These are phyloP conservation scores for Neolentinus lepideus DNA, from an alignment of 1,284 basidiomycete species.

Conservation along the genomic window DNA sequence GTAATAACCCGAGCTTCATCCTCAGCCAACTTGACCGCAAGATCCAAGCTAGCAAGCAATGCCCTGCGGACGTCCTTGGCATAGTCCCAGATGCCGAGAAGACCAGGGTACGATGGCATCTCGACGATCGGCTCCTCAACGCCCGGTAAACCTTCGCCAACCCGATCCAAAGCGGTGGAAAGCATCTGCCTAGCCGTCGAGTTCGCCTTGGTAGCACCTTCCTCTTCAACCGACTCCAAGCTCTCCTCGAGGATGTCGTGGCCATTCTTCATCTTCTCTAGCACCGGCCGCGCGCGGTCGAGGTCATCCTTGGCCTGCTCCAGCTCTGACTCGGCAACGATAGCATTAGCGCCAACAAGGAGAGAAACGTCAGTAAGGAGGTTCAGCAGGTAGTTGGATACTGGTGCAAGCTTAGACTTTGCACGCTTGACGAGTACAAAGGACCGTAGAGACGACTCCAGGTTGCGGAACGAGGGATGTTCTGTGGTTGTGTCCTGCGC, in stretches of 20 bases:
- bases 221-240: constrained; percentile 80
- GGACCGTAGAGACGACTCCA: constrained; percentile 89
- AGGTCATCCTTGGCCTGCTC: constrained; percentile 71
- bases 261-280: constrained; percentile 81
- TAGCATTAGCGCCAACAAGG: constrained; percentile 81
- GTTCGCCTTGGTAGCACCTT: constrained; percentile 51
- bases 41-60: constrained; percentile 79
- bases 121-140: constrained; percentile 38
- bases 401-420: constrained; percentile 94
- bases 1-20: constrained; percentile 77
- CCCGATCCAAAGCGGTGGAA: constrained; percentile 66
- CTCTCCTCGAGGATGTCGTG: constrained; percentile 73
- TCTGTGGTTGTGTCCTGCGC: constrained; percentile 58
- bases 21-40: constrained; percentile 78
- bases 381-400: constrained; percentile 89
- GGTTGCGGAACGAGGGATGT: constrained; percentile 73
- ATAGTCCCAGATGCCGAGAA: constrained; percentile 87
- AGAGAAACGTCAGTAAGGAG: constrained; percentile 86
- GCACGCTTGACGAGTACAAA: constrained; percentile 95
- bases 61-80: constrained; percentile 77
- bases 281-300: constrained; percentile 67
- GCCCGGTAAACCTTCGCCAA: constrained; percentile 71
- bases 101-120: constrained; percentile 84
- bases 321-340: constrained; percentile 80
- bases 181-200: constrained; percentile 57